Base-by-base conservation (phyloP, 2,329 filamentous ascomycete genomes). In the Diaporthe australafricana region DNA sequence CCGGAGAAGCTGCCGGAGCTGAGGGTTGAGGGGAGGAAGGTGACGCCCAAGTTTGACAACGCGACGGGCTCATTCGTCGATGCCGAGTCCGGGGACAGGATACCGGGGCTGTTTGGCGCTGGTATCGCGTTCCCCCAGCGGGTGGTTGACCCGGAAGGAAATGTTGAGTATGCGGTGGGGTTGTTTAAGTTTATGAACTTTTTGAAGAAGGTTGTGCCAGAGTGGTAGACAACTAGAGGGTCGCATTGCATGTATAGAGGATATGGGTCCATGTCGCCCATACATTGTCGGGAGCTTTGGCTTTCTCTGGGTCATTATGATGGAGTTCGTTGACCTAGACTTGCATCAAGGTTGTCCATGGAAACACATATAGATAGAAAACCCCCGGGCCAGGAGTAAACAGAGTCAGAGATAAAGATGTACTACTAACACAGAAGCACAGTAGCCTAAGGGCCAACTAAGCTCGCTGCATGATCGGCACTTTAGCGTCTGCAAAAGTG, bases 111-210 rank as follows among this genome's bases (percentile, higher is more conserved):
- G 22, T 89, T 87, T 76, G 90, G 88, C 3, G 89, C 89, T 0
- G 90, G 90, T 0, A 92, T 92, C 75, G 90, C 89, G 0, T 92
- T 88, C 75, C 90, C 90, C 0, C 88, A 91, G 77, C 82, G 84
- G 30, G 89, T 91, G 7, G 84, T 85, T 11, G 90, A 92, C 81
- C 90, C 89, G 1, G 80, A 85, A 50, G 89, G 89, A 0, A 91
- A 91, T 77, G 86, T 89, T 9, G 89, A 91, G 79, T 83, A 86
- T 76, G 88, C 88, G 0, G 90, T 92, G 65, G 90, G 90, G 0
- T 87, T 91, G 77, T 90, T 84, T 77, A 92, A 92, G 80, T 92
- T 92, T 74, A 91, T 91, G 89, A 89, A 85, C 57, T 91, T 87
- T 75, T 79, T 90, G 68, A 87, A 88, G 79, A 84, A 83, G 72